phyloP scores from a whole-genome alignment of 2,329 filamentous ascomycete genomes.

The Penicillium sp. region DNA sequence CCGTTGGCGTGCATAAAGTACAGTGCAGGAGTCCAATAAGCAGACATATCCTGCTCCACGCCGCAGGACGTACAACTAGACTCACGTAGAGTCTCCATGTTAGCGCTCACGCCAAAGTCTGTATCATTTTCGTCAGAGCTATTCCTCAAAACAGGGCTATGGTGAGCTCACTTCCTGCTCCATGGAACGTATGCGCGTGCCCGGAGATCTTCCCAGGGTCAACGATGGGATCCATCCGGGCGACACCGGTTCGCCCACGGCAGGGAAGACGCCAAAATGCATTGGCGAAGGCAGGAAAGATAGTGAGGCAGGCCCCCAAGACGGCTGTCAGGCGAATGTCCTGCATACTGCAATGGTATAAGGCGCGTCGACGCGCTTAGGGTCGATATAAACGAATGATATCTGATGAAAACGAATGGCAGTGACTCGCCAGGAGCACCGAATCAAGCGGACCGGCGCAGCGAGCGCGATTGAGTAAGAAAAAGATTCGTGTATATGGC shows the following conservation, averaged over 20 bases:
- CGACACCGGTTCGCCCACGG: constrained; percentile 65
- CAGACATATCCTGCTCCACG: constrained; percentile 78
- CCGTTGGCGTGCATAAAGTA: constrained; percentile 74
- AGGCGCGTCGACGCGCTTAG: constrained; percentile 14
- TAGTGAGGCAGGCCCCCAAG: constrained; percentile 27
- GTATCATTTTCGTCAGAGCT: constrained; percentile 12
- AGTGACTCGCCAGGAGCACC: constrained; percentile 20
- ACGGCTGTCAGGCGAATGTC: constrained; percentile 16
- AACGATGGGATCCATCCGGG: constrained; percentile 75
- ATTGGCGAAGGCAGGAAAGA: constrained; percentile 41
- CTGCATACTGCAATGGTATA: constrained; percentile 18
- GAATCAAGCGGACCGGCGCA: constrained; percentile 17
- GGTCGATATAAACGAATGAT: constrained; percentile 12
- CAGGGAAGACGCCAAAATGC: constrained; percentile 94
- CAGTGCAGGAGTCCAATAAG: constrained; percentile 78
- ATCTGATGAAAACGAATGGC: constrained; percentile 5
- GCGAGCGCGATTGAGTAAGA: not conserved
- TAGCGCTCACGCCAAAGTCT: constrained; percentile 65
- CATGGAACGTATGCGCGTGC: constrained; percentile 75
- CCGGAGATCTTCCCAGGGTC: constrained; percentile 57
- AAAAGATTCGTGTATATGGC: not conserved
- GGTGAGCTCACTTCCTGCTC: constrained; percentile 67
- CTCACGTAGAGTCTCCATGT: constrained; percentile 56
- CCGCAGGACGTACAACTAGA: constrained; percentile 77
- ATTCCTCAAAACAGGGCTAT: not conserved